A percentile compares a stretch with the other conserved stretches of the same genome.
Conservation (phyloP, 306 rosid genomes). For the Medicago lupulina region DNA sequence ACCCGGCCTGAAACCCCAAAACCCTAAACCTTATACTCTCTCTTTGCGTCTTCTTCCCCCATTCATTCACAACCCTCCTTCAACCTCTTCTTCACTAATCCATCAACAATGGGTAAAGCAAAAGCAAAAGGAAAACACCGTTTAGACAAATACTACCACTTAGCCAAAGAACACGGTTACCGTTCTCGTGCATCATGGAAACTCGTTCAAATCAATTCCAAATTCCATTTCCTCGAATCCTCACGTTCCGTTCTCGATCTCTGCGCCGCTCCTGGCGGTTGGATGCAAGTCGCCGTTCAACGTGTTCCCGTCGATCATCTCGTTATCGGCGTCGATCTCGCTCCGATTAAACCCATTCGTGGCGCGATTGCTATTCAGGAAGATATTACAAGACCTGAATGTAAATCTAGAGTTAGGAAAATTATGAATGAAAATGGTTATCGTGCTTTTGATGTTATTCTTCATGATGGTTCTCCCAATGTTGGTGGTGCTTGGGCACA, state of each 20-base stretch:
- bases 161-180: slow-evolving; percentile 95
- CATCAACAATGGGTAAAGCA: slow-evolving; percentile 68
- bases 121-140: slow-evolving; percentile 97
- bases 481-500: slow-evolving; percentile 97
- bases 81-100: background rate
- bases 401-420: slow-evolving; percentile 66
- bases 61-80: slow-evolving; percentile 26
- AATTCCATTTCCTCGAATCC: slow-evolving; percentile 72
- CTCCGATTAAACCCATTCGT: slow-evolving; percentile 73
- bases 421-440: slow-evolving; percentile 64
- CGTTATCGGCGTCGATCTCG: slow-evolving; percentile 81
- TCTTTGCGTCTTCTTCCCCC: no score
- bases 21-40: no score
- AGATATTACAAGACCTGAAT: slow-evolving; percentile 82
- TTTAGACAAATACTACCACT: slow-evolving; percentile 83
- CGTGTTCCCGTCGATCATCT: slow-evolving; percentile 78
- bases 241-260: slow-evolving; percentile 91
- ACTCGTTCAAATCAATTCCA: slow-evolving; percentile 81
- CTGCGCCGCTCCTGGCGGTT: slow-evolving; percentile 99
- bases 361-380: slow-evolving; percentile 84
- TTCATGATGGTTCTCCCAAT: slow-evolving; percentile 94
- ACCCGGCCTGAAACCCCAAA: no score
- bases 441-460: slow-evolving; percentile 65
- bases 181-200: slow-evolving; percentile 96
- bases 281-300: slow-evolving; percentile 97